A percentile compares a stretch with the other conserved stretches of the same genome.
Conservation (phyloP, 148 eudicot genomes). For the Rheum nobile region DNA sequence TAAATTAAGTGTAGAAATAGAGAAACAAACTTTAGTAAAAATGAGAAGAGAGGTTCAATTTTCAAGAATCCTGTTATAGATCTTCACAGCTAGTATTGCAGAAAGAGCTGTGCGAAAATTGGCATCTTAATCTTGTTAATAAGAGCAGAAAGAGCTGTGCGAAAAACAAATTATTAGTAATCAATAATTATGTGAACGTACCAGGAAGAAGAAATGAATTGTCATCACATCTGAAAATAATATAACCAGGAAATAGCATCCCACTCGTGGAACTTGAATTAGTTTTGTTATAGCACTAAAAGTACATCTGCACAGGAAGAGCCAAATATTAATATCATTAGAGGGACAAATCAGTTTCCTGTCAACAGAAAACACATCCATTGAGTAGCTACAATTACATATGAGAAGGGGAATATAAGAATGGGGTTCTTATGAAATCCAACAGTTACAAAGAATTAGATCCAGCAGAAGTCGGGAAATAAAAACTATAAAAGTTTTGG, state of each 20-base stretch:
- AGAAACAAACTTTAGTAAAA: neutral
- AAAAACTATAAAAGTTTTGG: neutral
- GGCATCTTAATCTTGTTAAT: neutral
- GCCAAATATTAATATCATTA: neutral
- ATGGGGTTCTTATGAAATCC: neutral
- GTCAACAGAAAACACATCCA: neutral
- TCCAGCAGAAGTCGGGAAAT: neutral
- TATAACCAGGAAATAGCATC: slow-evolving; percentile 86
- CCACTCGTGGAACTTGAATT: slow-evolving; percentile 64
- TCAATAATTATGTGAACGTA: slow-evolving; percentile 19
- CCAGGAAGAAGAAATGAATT: slow-evolving; percentile 98
- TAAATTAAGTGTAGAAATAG: neutral
- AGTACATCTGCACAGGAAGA: slow-evolving; percentile 55
- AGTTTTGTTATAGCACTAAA: slow-evolving; percentile 84
- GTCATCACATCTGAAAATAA: slow-evolving; percentile 93
- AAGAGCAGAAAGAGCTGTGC: neutral
- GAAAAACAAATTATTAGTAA: neutral
- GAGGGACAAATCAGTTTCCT: neutral
- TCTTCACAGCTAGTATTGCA: neutral
- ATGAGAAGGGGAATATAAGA: neutral
- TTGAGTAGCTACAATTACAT: neutral
- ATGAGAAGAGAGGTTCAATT: neutral
- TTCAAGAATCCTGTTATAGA: neutral
- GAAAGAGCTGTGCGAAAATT: neutral
- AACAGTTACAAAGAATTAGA: neutral